Percentiles rank a stretch among this genome's conserved stretches.
These are phyloP conservation scores for Phanerodontia chrysosporium DNA, from an alignment of 768 basidiomycete species.

Conservation along the genomic window DNA sequence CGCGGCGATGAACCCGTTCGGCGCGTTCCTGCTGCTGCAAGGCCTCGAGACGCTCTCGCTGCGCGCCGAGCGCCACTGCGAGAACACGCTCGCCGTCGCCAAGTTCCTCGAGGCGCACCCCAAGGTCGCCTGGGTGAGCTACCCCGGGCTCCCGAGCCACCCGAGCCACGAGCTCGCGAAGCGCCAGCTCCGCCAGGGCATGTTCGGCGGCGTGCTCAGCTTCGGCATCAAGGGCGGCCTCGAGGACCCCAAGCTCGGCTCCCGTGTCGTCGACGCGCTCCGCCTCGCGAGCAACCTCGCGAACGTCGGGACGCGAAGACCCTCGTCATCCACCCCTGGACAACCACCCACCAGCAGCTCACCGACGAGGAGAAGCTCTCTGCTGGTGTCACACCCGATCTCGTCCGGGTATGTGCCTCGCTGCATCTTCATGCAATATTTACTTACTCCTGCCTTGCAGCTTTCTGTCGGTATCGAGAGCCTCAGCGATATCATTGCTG, in stretches of 20 bases:
- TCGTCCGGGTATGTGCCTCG: constrained; percentile 65
- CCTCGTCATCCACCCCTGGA: constrained; percentile 73
- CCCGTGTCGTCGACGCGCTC: constrained; percentile 64
- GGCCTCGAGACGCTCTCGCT: constrained; percentile 76
- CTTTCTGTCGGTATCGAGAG: constrained; percentile 39
- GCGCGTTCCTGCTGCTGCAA: constrained; percentile 68
- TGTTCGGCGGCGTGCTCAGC: constrained; percentile 70
- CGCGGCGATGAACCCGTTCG: constrained; percentile 64
- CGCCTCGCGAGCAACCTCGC: constrained; percentile 71
- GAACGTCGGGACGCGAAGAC: constrained; percentile 78
- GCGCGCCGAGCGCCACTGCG: constrained; percentile 64
- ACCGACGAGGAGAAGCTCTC: constrained; percentile 54
- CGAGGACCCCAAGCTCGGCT: constrained; percentile 36
- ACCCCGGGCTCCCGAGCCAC: constrained; percentile 66
- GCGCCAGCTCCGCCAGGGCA: constrained; percentile 48
- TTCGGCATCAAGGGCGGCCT: constrained; percentile 67
- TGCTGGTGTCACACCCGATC: constrained; percentile 69
- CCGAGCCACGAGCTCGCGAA: constrained; percentile 55
- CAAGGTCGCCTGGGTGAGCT: constrained; percentile 72
- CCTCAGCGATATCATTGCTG: constrained; percentile 40
- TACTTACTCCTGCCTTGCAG: no score
- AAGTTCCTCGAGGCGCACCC: constrained; percentile 62
- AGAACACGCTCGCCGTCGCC: constrained; percentile 69
- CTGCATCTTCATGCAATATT: not conserved
- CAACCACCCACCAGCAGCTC: constrained; percentile 75